A percentile compares a stretch with the other conserved stretches of the same genome.
phyloP scores from a whole-genome alignment of 257 asterid species.

The Coffea eugenioides region DNA sequence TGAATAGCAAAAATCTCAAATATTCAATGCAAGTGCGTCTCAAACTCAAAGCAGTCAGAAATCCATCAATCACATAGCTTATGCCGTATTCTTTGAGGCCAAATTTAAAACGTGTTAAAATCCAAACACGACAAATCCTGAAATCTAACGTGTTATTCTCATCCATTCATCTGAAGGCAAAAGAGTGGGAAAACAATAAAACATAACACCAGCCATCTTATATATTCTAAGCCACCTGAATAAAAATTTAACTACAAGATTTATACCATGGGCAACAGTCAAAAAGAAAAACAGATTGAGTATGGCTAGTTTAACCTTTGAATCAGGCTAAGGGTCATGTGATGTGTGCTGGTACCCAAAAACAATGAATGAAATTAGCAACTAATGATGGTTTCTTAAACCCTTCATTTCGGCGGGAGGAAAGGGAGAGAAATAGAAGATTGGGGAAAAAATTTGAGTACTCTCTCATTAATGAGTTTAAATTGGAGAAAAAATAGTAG shows the following conservation, averaged over 20 bases:
- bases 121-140: background rate
- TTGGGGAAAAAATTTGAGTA: too few relatives aligned
- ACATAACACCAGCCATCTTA: background rate
- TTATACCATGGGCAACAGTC: background rate
- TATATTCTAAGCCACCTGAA: background rate
- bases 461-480: too few relatives aligned
- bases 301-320: background rate
- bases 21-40: too few relatives aligned
- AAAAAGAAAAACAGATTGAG: background rate
- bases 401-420: too few relatives aligned
- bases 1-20: background rate
- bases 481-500: too few relatives aligned
- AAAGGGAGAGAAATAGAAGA: too few relatives aligned
- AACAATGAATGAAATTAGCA: too few relatives aligned
- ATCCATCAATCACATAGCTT: background rate
- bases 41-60: background rate
- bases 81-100: background rate
- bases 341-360: background rate
- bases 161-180: background rate
- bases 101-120: background rate
- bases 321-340: background rate
- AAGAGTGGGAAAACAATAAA: background rate
- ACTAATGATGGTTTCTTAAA: too few relatives aligned
- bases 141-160: background rate
- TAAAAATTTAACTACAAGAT: background rate